A percentile compares a stretch with the other conserved stretches of the same genome.
Conservation (phyloP, 257 asterid species). For the Oldenlandia corymbosa region DNA sequence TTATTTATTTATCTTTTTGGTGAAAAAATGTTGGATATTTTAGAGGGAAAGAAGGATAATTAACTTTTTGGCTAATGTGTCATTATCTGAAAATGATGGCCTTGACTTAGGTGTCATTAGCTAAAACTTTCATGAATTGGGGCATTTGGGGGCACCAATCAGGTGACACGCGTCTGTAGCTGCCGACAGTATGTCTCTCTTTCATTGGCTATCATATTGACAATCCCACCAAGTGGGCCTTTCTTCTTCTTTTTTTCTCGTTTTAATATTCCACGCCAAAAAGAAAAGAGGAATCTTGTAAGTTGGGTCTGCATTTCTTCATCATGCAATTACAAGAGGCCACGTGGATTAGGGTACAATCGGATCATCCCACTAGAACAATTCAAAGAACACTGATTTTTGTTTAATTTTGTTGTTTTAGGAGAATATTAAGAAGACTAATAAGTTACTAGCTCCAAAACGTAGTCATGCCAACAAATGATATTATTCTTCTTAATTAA, state of each 20-base stretch:
- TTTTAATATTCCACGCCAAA: constrained; percentile 12
- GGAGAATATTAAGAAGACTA: no score
- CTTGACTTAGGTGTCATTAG: constrained; percentile 11
- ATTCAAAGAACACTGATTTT: not conserved
- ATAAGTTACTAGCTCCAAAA: no score
- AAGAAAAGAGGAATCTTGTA: constrained; percentile 11
- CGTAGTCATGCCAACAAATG: no score
- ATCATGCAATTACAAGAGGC: constrained; percentile 4
- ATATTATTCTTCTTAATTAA: no score
- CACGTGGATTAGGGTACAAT: constrained; percentile 9
- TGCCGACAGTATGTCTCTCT: constrained; percentile 21
- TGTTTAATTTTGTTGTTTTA: no score
- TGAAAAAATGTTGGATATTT: constrained; percentile 6
- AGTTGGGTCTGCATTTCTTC: constrained; percentile 4
- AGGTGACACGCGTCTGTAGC: constrained; percentile 11
- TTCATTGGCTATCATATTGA: constrained; percentile 17
- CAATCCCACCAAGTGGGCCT: constrained; percentile 6
- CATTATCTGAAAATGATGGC: constrained; percentile 15
- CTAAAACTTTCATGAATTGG: not conserved
- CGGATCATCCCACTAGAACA: not conserved
- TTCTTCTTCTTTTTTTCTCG: not conserved
- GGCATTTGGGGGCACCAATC: not conserved
- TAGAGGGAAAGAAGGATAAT: not conserved
- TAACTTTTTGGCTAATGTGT: constrained; percentile 13
- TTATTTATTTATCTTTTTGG: no score